Percentiles rank a stretch among this genome's conserved stretches.
Conservation (phyloP, 2,329 filamentous ascomycete genomes). For the Arthrinium puccinioides region DNA sequence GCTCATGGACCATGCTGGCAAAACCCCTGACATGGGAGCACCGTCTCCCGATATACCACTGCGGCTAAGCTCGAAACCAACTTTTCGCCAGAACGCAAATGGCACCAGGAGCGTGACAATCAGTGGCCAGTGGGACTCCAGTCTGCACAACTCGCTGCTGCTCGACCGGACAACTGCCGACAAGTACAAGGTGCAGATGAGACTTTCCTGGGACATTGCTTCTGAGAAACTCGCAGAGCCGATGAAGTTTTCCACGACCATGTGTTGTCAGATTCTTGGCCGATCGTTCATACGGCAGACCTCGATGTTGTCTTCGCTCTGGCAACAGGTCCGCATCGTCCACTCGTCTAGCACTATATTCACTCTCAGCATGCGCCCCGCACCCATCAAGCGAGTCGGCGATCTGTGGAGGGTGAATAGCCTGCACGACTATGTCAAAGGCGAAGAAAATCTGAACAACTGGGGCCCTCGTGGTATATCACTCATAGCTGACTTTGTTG, state of each 20-base stretch:
- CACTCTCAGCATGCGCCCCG: slow-evolving; percentile 76
- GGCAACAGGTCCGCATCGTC: slow-evolving; percentile 77
- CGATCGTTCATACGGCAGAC: slow-evolving; percentile 78
- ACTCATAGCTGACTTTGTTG: slow-evolving; percentile 80
- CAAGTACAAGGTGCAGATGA: slow-evolving; percentile 84
- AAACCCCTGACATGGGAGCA: slow-evolving; percentile 70
- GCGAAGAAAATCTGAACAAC: slow-evolving; percentile 75
- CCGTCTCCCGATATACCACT: slow-evolving; percentile 68
- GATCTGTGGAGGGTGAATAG: slow-evolving; percentile 97
- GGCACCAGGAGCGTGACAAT: slow-evolving; percentile 83
- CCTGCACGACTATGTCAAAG: slow-evolving; percentile 90
- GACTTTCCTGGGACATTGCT: slow-evolving; percentile 76
- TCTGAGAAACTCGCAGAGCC: slow-evolving; percentile 80
- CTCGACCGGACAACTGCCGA: slow-evolving; percentile 93
- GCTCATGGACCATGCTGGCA: slow-evolving; percentile 77
- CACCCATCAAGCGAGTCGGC: slow-evolving; percentile 82
- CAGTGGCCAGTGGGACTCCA: slow-evolving; percentile 94
- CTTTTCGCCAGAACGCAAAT: slow-evolving; percentile 79
- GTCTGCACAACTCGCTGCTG: slow-evolving; percentile 81
- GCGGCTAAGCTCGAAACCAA: slow-evolving; percentile 69
- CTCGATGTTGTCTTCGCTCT: slow-evolving; percentile 81
- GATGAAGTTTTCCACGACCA: slow-evolving; percentile 77
- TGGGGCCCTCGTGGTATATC: slow-evolving; percentile 91
- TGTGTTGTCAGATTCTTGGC: slow-evolving; percentile 77
- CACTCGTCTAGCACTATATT: slow-evolving; percentile 84